Evolutionary conservation across 2,329 filamentous ascomycete genomes (phyloP), one percentile per base, ranked within the genome.

Genomic region (Trichoderma sp.): DNA sequence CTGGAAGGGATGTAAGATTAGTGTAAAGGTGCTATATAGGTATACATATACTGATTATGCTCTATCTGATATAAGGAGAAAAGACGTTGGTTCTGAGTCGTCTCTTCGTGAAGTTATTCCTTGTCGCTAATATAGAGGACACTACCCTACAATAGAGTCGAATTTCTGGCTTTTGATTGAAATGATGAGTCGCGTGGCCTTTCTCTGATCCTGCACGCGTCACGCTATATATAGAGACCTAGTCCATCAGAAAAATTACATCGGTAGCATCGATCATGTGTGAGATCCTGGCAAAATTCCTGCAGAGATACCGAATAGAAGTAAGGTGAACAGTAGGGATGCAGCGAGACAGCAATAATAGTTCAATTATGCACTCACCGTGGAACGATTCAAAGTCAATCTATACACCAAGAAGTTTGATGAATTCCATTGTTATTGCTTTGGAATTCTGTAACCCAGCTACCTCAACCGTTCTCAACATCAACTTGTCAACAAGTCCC

Each of bases 1-100:
- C 24, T 7, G 61, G 34, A 48, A 45, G 19, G 50, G 48, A 50
- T 65, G 63, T 65, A 65, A 65, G 63, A 65, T 65, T 62, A 10
- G 63, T 65, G 63, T 65, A 56, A 65, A 55, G 24, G 39, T 52
- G 45, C 47, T 34, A 54, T 48, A 61, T 14, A 39, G 10, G 12
- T 39, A 39, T 39, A 14, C 12, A 39, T 55, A 58, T 55, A 55
- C 43, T 66, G 45, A 24, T 45, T 61, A 65, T 55, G 48, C 59
- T 62, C 59, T 62, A 45, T 62, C 59, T 52, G 26, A 30, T 45
- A 45, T 24, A 3, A 50, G 15, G 41, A 47, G 7, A 28, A 21
- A 7, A 3, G 17, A 24, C 44, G 47, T 7, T 6, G 21, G 3
- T 39, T 39, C 10, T 14, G 19, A 26, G 21, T 1, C 10, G 14